These are phyloP conservation scores for Coemansia sp. DNA, from an alignment of 192 early-diverging fungal species.

Conservation along the genomic window DNA sequence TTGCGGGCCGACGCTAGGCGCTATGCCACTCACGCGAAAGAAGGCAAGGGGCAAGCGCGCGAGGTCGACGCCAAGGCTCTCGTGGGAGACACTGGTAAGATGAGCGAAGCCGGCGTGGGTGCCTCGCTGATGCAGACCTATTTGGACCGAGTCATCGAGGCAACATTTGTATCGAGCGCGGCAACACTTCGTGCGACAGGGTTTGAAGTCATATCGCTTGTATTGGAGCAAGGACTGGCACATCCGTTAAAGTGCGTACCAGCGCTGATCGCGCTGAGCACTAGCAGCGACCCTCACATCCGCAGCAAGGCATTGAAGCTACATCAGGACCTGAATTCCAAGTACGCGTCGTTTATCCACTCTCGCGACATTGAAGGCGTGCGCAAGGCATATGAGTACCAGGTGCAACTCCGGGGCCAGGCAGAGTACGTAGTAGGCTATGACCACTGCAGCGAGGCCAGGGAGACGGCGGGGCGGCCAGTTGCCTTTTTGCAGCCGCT, in stretches of 20 bases:
- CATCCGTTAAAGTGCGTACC: slow-evolving; percentile 93
- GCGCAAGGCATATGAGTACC: slow-evolving; percentile 72
- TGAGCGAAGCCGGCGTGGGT: slow-evolving; percentile 84
- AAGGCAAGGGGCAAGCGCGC: slow-evolving; percentile 33
- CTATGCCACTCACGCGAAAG: slow-evolving; percentile 54
- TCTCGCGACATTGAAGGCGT: slow-evolving; percentile 77
- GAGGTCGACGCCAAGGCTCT: slow-evolving; percentile 72
- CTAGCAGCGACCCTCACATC: slow-evolving; percentile 62
- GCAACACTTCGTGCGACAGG: slow-evolving; percentile 64
- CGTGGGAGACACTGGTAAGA: slow-evolving; percentile 78
- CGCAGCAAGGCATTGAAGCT: slow-evolving; percentile 71
- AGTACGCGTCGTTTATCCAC: slow-evolving; percentile 90
- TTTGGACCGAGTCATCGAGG: slow-evolving; percentile 72
- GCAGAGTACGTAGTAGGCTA: slow-evolving; percentile 50
- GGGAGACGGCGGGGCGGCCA: slow-evolving; percentile 34
- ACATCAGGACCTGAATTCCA: slow-evolving; percentile 74
- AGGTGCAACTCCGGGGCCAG: slow-evolving; percentile 48
- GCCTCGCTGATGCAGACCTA: slow-evolving; percentile 89
- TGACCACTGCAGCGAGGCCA: slow-evolving; percentile 24
- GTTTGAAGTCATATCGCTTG: slow-evolving; percentile 79
- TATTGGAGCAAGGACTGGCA: slow-evolving; percentile 86
- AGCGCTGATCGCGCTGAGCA: slow-evolving; percentile 80
- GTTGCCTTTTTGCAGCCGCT: slow-evolving; percentile 65
- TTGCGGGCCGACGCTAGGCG: slow-evolving; percentile 64
- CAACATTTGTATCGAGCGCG: slow-evolving; percentile 61